Conservation (phyloP, 345 rosid genomes). For the Cardamine occulta region DNA sequence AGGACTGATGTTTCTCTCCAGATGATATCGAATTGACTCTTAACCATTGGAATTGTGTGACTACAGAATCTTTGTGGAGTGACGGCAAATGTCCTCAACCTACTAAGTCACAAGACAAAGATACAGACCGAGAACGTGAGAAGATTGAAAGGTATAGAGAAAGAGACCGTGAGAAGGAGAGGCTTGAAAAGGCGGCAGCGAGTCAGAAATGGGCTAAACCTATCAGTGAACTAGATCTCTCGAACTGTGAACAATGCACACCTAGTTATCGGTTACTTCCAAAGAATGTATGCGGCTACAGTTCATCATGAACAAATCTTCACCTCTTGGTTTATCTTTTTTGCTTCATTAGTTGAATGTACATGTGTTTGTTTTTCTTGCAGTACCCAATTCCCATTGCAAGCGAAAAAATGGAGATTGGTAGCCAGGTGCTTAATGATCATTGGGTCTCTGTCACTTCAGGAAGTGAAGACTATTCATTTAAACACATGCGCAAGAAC, state of each 20-base stretch:
- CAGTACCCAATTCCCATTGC: conserved; percentile 88
- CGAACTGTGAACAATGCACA: conserved; percentile 94
- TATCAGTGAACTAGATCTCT: conserved; percentile 90
- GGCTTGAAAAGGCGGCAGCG: conserved; percentile 76
- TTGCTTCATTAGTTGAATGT: conserved; percentile 31
- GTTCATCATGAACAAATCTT: conserved; percentile 11
- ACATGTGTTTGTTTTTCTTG: conserved; percentile 39
- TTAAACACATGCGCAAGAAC: conserved; percentile 98
- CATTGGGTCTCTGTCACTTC: conserved; percentile 98
- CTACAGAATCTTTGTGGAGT: conserved; percentile 63
- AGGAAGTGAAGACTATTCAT: conserved; percentile 99
- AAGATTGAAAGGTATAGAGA: conserved; percentile 70
- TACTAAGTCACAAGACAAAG: conserved; percentile 71
- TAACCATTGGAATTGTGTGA: conserved; percentile 32
- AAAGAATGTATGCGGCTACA: conserved; percentile 59
- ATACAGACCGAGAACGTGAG: conserved; percentile 66
- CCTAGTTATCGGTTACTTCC: conserved; percentile 99
- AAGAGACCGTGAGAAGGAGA: conserved; percentile 80
- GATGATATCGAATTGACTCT: not conserved
- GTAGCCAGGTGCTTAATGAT: conserved; percentile 84
- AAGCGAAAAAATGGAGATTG: conserved; percentile 86
- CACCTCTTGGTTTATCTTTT: conserved; percentile 2
- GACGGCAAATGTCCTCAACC: conserved; percentile 71
- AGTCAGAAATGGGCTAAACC: conserved; percentile 83
- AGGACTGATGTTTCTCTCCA: conserved; percentile 2